Evolutionary conservation across 2,329 filamentous ascomycete species (phyloP).

Genomic region (Calcarisporium arbuscula): DNA sequence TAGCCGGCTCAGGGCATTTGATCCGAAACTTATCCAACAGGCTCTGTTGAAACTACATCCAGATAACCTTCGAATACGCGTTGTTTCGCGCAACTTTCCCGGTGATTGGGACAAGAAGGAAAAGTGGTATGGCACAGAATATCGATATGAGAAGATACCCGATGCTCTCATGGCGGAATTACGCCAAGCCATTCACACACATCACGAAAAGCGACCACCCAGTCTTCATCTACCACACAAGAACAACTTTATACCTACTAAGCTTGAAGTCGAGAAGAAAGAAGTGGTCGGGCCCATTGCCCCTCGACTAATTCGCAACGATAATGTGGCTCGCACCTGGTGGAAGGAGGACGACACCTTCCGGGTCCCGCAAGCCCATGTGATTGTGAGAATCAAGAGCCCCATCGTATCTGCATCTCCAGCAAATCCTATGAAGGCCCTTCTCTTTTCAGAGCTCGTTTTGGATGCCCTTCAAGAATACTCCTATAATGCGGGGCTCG

Average conservation of each 20-base stretch:
- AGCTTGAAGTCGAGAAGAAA: slow-evolving; percentile 91
- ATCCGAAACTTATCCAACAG: slow-evolving; percentile 66
- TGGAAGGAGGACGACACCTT: slow-evolving; percentile 98
- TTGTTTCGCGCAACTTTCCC: slow-evolving; percentile 77
- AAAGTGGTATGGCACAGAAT: slow-evolving; percentile 97
- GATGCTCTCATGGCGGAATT: slow-evolving; percentile 67
- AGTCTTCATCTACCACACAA: slow-evolving; percentile 81
- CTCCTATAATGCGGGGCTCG: slow-evolving; percentile 89
- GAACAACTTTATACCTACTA: slow-evolving; percentile 92
- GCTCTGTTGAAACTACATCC: slow-evolving; percentile 69
- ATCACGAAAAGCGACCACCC: slow-evolving; percentile 52
- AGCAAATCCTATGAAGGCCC: slow-evolving; percentile 68
- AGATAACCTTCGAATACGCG: slow-evolving; percentile 80
- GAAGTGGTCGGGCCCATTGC: slow-evolving; percentile 67
- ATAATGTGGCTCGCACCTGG: slow-evolving; percentile 76
- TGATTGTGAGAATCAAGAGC: slow-evolving; percentile 76
- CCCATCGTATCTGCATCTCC: slow-evolving; percentile 72
- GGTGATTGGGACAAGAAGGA: slow-evolving; percentile 82
- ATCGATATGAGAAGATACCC: slow-evolving; percentile 75
- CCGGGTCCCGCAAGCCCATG: slow-evolving; percentile 91
- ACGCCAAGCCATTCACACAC: slow-evolving; percentile 52
- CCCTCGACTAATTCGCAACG: slow-evolving; percentile 79
- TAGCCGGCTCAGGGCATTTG: slow-evolving; percentile 70
- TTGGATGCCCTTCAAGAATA: slow-evolving; percentile 86
- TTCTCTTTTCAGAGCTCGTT: slow-evolving; percentile 77